Conservation (phyloP, 2,329 filamentous ascomycete genomes). For the Penicillium crustosum region DNA sequence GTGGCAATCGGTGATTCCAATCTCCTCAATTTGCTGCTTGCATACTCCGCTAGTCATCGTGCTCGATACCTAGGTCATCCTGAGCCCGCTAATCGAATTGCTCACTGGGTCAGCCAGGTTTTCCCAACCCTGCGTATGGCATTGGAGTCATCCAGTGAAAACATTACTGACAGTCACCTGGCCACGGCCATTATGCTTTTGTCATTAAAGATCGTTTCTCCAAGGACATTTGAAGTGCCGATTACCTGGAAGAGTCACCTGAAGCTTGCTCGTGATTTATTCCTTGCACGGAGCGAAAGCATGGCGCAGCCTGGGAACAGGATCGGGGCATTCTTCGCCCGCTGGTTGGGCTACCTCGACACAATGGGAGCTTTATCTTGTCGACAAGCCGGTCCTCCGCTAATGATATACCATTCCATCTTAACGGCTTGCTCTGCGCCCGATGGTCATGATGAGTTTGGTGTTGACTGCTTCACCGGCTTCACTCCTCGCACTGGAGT, state of each 20-base stretch:
- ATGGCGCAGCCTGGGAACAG: conserved; percentile 54
- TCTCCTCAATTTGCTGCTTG: conserved; percentile 72
- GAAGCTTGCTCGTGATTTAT: conserved; percentile 72
- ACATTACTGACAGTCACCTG: conserved; percentile 70
- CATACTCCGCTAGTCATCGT: conserved; percentile 81
- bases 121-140: conserved; percentile 67
- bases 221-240: conserved; percentile 74
- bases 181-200: conserved; percentile 83
- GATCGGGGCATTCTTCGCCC: conserved; percentile 70
- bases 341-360: conserved; percentile 84
- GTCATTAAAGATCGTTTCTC: conserved; percentile 79
- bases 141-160: conserved; percentile 59
- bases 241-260: conserved; percentile 81
- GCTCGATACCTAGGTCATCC: conserved; percentile 70
- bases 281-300: conserved; percentile 63
- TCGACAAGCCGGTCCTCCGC: conserved; percentile 53
- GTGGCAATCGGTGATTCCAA: conserved; percentile 53
- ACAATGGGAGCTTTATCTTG: conserved; percentile 72
- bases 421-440: conserved; percentile 50
- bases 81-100: conserved; percentile 75
- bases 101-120: conserved; percentile 72
- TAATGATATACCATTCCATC: conserved; percentile 52
- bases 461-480: conserved; percentile 78
- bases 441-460: conserved; percentile 61
- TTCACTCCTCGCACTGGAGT: conserved; percentile 72